A percentile compares a stretch with the other conserved stretches of the same genome.
These are phyloP conservation scores for Globisporangium nagaii DNA, from an alignment of 352 stramenopile genomes.

Conservation along the genomic window DNA sequence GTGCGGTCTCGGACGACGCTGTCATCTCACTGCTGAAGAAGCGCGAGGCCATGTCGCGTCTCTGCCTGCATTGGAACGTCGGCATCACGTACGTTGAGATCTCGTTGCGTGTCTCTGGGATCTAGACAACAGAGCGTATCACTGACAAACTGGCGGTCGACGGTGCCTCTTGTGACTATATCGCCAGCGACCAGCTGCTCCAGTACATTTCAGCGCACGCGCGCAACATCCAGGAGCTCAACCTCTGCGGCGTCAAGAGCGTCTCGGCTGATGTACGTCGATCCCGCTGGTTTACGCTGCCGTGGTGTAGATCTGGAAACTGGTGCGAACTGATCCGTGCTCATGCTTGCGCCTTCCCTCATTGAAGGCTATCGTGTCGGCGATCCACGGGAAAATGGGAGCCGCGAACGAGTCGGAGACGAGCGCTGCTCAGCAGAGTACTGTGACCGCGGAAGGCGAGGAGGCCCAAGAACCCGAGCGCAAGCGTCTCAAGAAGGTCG, in stretches of 20 bases:
- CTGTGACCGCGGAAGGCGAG: slow-evolving; percentile 12
- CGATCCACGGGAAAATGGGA: slow-evolving; percentile 79
- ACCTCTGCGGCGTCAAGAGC: slow-evolving; percentile 84
- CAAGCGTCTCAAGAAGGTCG: slow-evolving; percentile 86
- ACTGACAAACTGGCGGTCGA: not conserved
- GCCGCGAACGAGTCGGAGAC: slow-evolving; percentile 29
- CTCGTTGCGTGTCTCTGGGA: not conserved
- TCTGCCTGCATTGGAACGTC: slow-evolving; percentile 85
- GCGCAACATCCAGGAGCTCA: slow-evolving; percentile 82
- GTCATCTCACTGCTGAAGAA: slow-evolving; percentile 84
- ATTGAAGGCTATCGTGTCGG: slow-evolving; percentile 50
- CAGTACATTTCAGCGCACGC: slow-evolving; percentile 65
- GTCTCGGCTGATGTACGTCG: slow-evolving; percentile 71
- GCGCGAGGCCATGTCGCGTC: slow-evolving; percentile 66
- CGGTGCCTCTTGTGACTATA: not conserved
- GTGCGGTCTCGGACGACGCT: slow-evolving; percentile 76
- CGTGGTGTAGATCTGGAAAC: too few relatives aligned
- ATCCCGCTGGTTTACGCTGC: too few relatives aligned
- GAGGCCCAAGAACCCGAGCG: slow-evolving; percentile 56
- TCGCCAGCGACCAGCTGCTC: slow-evolving; percentile 69
- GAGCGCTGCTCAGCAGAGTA: not conserved
- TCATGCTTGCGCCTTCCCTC: not conserved
- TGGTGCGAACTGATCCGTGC: not conserved
- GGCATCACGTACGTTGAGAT: slow-evolving; percentile 69
- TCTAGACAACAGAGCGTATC: too few relatives aligned